Percentiles rank a stretch among this genome's conserved stretches.
phyloP scores from a whole-genome alignment of 345 rosid species.

The Eutrema yunnanense region DNA sequence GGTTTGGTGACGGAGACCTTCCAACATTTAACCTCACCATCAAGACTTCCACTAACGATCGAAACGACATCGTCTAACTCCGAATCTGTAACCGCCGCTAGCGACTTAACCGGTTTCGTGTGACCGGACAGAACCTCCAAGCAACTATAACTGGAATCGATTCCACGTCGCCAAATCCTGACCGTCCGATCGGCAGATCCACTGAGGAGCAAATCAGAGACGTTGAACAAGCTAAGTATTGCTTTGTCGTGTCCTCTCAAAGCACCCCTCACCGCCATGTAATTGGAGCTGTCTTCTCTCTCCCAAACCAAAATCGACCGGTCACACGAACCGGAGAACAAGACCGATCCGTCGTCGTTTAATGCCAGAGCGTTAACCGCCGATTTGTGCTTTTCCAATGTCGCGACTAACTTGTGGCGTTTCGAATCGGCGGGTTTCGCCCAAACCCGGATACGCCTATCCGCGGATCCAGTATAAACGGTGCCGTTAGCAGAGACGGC shows the following conservation, averaged over 20 bases:
- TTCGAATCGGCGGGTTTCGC: slow-evolving; percentile 41
- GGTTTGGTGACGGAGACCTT: slow-evolving; percentile 41
- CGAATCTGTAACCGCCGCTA: slow-evolving; percentile 45
- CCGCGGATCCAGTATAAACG: slow-evolving; percentile 88
- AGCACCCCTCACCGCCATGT: slow-evolving; percentile 77
- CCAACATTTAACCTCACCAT: slow-evolving; percentile 74
- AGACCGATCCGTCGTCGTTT: slow-evolving; percentile 61
- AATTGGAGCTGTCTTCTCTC: slow-evolving; percentile 65
- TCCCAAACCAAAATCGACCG: slow-evolving; percentile 94
- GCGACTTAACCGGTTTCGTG: slow-evolving; percentile 64
- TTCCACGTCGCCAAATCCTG: slow-evolving; percentile 70
- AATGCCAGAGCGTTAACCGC: slow-evolving; percentile 83
- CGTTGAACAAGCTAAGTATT: slow-evolving; percentile 54
- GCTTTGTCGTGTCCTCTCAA: slow-evolving; percentile 80
- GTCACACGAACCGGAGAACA: slow-evolving; percentile 93
- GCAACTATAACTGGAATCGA: slow-evolving; percentile 49
- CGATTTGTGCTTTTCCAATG: slow-evolving; percentile 78
- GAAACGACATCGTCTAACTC: slow-evolving; percentile 42
- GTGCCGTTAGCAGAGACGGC: slow-evolving; percentile 60
- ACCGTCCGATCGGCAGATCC: slow-evolving; percentile 91
- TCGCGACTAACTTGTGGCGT: slow-evolving; percentile 49
- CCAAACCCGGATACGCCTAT: slow-evolving; percentile 78
- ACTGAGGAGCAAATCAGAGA: slow-evolving; percentile 57
- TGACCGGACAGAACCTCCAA: slow-evolving; percentile 72
- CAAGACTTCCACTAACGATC: slow-evolving; percentile 67